Conservation (phyloP, 75 land plant genomes). For the Sequoia sempervirens region DNA sequence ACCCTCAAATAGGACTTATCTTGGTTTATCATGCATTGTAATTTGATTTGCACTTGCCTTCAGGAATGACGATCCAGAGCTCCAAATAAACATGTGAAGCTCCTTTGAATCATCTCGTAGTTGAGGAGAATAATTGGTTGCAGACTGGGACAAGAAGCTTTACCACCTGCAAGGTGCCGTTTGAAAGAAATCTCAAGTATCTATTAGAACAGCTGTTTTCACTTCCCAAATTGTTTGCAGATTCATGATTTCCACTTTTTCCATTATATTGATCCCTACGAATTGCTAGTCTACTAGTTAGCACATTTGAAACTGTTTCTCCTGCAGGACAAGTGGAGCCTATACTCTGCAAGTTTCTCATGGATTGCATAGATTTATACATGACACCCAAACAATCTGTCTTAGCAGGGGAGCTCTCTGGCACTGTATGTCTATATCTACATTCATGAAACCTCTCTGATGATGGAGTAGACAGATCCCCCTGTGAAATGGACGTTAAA, state of each 20-base stretch:
- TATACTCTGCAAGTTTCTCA: conserved; percentile 2
- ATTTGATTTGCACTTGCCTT: conserved; percentile 17
- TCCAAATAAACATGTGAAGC: conserved; percentile 54
- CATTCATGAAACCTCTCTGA: conserved; percentile 23
- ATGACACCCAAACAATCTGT: neutral
- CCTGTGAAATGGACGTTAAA: neutral
- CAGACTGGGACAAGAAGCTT: conserved; percentile 13
- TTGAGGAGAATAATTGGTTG: conserved; percentile 13
- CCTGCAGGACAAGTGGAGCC: neutral
- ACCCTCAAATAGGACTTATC: neutral
- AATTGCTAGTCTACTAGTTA: neutral
- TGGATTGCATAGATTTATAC: neutral
- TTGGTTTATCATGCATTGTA: neutral
- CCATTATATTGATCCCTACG: neutral
- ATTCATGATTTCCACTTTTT: neutral
- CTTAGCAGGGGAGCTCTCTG: neutral
- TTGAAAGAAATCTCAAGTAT: neutral
- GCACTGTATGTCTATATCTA: neutral
- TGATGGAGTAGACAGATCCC: neutral
- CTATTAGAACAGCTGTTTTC: neutral
- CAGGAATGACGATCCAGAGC: conserved; percentile 32
- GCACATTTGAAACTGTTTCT: neutral
- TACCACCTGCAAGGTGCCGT: conserved; percentile 9
- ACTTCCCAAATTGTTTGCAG: neutral
- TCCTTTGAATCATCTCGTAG: conserved; percentile 37